Percentiles rank a stretch among this genome's conserved stretches.
Evolutionary conservation across 306 rosid species (phyloP).

Genomic region (Cucumis hystrix): DNA sequence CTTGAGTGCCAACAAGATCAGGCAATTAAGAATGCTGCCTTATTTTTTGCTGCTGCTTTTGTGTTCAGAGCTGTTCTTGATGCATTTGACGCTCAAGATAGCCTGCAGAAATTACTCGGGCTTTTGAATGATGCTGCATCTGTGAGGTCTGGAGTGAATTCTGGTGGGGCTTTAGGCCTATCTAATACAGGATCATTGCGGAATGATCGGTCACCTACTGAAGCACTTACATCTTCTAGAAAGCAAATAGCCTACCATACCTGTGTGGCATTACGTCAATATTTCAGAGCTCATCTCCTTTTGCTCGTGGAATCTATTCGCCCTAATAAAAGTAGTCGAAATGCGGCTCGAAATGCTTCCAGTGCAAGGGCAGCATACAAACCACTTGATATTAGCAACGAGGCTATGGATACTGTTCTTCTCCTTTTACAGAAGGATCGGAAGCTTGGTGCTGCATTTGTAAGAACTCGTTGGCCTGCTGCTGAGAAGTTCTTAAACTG

Average conservation of each 20-base stretch:
- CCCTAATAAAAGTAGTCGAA: constrained; percentile 77
- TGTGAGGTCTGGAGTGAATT: constrained; percentile 81
- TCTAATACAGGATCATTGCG: constrained; percentile 57
- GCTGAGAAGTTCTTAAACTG: constrained; percentile 67
- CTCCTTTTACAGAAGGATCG: constrained; percentile 87
- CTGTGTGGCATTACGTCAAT: constrained; percentile 83
- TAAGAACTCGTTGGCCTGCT: constrained; percentile 78
- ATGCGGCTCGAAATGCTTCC: constrained; percentile 65
- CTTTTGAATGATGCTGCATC: constrained; percentile 78
- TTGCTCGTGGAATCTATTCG: constrained; percentile 83
- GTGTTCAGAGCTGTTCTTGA: constrained; percentile 95
- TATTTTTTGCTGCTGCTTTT: constrained; percentile 87
- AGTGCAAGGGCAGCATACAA: constrained; percentile 88
- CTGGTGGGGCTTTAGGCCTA: constrained; percentile 65
- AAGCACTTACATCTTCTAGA: constrained; percentile 84
- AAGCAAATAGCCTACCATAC: constrained; percentile 95
- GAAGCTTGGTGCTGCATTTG: constrained; percentile 88
- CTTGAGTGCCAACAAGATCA: constrained; percentile 85
- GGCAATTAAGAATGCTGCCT: constrained; percentile 85
- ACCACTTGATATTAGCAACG: constrained; percentile 86
- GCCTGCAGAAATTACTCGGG: constrained; percentile 68
- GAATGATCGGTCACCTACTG: constrained; percentile 76
- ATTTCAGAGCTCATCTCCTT: constrained; percentile 90
- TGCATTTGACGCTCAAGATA: constrained; percentile 88
- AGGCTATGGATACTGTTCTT: constrained; percentile 82